Evolutionary conservation across 305 asterid genomes (phyloP), one percentile per base, ranked within the genome.

Genomic region (Lippia alba): DNA sequence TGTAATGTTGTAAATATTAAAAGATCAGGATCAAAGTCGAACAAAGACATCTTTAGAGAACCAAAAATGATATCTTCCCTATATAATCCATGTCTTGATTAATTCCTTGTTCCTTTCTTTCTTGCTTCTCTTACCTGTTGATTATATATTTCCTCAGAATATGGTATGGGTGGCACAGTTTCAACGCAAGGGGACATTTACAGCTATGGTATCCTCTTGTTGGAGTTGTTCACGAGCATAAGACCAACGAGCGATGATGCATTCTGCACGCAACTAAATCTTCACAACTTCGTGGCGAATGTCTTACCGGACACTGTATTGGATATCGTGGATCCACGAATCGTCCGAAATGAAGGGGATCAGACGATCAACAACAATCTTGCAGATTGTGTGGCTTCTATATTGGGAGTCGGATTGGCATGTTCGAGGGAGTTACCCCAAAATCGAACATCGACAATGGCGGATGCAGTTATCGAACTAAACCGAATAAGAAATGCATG

Each of bases 181-280:
- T 75, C 80, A 2, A 41, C 57, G 5, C 39, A 71, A 51, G 83
- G 80, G n/a, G 75, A 71, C 8, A 59, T 72, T 12, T 75, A 67
- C 33, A 53, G 71, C 20, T 79, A 11, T 12, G 70, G 78, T 48
- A 75, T 79, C 44, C 73, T 72, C 24, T 54, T 75, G 32, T 34
- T 67, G 12, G 80, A 79, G 68, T 56, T 67, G 74, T 72, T 67
- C 64, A 36, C 41, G 5, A 72, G 32, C 50, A 51, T 50, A 61
- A 67, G 80, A 20, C 78, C 83, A 58, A 72, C 83, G 3, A 73
- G 68, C n/a, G 78, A 24, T 24, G 3, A 72, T 32, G 9, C 34
- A 15, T 65, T 72, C 12, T 14, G 8, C 32, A 73, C 45, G 16
- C 60, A 63, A 12, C 16, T 33, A 59, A 51, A 66, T 64, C 68